Evolutionary conservation across 1,139 yeast genomes (phyloP).

Genomic region (Kodamaea derodonti): DNA sequence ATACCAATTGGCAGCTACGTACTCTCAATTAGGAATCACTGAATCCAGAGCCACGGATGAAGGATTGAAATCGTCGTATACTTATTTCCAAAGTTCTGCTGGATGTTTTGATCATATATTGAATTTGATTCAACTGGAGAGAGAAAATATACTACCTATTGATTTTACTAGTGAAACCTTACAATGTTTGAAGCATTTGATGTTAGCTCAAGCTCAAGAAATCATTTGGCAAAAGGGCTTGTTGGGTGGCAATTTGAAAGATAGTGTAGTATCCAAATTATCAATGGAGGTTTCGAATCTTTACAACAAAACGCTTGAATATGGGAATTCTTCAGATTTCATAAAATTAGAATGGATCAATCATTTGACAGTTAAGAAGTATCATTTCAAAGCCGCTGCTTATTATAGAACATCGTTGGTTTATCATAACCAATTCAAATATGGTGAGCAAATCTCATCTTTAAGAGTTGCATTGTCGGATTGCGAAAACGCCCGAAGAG

Average conservation of each 20-base stretch:
- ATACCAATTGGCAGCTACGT: slow-evolving; percentile 66
- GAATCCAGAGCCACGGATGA: slow-evolving; percentile 45
- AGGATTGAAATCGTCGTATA: slow-evolving; percentile 61
- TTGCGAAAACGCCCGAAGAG: slow-evolving; percentile 35
- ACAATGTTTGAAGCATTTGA: slow-evolving; percentile 33
- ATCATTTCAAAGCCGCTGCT: slow-evolving; percentile 70
- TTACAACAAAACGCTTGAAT: slow-evolving; percentile 46
- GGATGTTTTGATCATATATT: slow-evolving; percentile 54
- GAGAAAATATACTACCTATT: slow-evolving; percentile 9
- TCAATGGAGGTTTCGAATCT: slow-evolving; percentile 59
- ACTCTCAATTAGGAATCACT: slow-evolving; percentile 51
- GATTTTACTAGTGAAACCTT: slow-evolving; percentile 29
- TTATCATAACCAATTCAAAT: slow-evolving; percentile 46
- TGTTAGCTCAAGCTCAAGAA: slow-evolving; percentile 88
- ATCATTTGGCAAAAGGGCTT: slow-evolving; percentile 76
- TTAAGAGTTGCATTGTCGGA: slow-evolving; percentile 35
- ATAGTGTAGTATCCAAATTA: slow-evolving; percentile 59
- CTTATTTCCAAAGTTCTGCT: slow-evolving; percentile 66
- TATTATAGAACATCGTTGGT: slow-evolving; percentile 56
- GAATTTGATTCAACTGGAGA: slow-evolving; percentile 7
- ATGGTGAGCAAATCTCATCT: slow-evolving; percentile 70
- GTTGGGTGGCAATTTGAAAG: slow-evolving; percentile 46
- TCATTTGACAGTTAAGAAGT: slow-evolving; percentile 53
- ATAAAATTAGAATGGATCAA: slow-evolving; percentile 63
- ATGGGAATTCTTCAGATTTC: slow-evolving; percentile 46